A percentile compares a stretch with the other conserved stretches of the same genome.
These are phyloP conservation scores for Phytophthora melonis DNA, from an alignment of 352 stramenopile species.

Conservation along the genomic window DNA sequence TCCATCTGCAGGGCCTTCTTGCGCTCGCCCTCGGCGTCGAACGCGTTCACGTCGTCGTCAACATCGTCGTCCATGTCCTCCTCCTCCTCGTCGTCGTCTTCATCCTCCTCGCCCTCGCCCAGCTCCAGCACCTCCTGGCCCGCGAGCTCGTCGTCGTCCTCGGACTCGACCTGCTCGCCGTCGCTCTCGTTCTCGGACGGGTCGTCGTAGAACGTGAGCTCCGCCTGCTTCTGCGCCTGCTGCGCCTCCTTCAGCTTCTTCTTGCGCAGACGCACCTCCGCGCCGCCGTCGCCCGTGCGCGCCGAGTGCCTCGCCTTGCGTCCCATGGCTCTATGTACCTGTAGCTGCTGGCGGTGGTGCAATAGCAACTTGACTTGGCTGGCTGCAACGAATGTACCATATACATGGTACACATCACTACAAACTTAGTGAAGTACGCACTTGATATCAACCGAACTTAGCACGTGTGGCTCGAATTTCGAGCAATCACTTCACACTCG, in stretches of 20 bases:
- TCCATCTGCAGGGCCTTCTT: conserved; percentile 82
- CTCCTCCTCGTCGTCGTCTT: conserved; percentile 54
- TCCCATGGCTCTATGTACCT: conserved; percentile 59
- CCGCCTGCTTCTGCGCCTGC: conserved; percentile 63
- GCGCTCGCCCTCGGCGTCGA: conserved; percentile 72
- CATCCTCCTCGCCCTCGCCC: conserved; percentile 52
- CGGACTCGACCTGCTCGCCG: conserved; percentile 63
- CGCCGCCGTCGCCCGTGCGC: conserved; percentile 81
- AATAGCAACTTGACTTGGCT: conserved; percentile 21
- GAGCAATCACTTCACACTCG: neutral
- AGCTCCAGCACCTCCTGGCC: conserved; percentile 81
- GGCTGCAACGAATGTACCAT: conserved; percentile 8
- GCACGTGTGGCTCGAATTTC: conserved; percentile 12
- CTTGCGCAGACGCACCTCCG: conserved; percentile 75
- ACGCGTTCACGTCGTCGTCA: conserved; percentile 60
- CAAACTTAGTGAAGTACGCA: neutral
- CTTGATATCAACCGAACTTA: conserved; percentile 11
- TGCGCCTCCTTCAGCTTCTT: conserved; percentile 68
- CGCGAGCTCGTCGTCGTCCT: conserved; percentile 67
- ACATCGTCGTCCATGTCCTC: conserved; percentile 40
- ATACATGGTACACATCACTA: neutral
- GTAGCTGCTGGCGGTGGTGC: neutral
- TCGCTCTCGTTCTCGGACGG: conserved; percentile 80
- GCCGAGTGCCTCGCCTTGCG: conserved; percentile 73
- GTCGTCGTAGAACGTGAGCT: conserved; percentile 89